These are phyloP conservation scores for Emmonsiellopsis sp. DNA, from an alignment of 2,329 filamentous ascomycete genomes.

Conservation along the genomic window DNA sequence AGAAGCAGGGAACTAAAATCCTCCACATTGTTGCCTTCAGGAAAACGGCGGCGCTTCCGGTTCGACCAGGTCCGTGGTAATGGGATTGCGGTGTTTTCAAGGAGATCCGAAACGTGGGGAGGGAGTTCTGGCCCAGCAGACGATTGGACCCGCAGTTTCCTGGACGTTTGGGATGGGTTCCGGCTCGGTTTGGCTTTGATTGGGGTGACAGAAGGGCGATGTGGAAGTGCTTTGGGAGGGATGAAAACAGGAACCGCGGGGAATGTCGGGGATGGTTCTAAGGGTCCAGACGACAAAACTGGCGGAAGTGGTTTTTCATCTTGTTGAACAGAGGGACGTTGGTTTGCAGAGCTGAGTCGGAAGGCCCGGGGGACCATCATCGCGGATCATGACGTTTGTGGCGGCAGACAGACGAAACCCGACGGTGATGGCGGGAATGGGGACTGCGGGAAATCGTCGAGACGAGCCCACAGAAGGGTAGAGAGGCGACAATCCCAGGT, in stretches of 20 bases:
- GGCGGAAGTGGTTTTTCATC: conserved; percentile 10
- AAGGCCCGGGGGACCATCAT: conserved; percentile 37
- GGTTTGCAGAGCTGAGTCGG: conserved; percentile 25
- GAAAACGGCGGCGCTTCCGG: conserved; percentile 30
- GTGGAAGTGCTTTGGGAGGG: conserved; percentile 1
- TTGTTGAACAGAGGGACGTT: conserved; percentile 12
- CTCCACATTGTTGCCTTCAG: conserved; percentile 34
- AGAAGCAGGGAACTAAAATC: conserved; percentile 50
- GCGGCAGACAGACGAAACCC: background rate
- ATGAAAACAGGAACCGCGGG: conserved; percentile 13
- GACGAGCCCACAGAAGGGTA: no score
- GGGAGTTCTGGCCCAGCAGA: conserved; percentile 38
- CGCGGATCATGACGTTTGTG: conserved; percentile 2
- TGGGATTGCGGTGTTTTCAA: conserved; percentile 53
- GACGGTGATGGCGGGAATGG: no score
- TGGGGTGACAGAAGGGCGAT: conserved; percentile 10
- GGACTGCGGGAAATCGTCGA: no score
- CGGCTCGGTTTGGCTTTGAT: conserved; percentile 24
- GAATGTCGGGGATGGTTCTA: conserved; percentile 6
- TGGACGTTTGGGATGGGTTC: conserved; percentile 25
- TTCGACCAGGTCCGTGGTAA: conserved; percentile 36
- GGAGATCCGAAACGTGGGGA: conserved; percentile 48
- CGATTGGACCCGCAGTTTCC: conserved; percentile 12
- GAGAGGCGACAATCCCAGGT: no score
- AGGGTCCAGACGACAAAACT: conserved; percentile 1